A percentile compares a stretch with the other conserved stretches of the same genome.
phyloP scores from a whole-genome alignment of 1,139 yeast genomes.

The Saccharomyces hybrid region DNA sequence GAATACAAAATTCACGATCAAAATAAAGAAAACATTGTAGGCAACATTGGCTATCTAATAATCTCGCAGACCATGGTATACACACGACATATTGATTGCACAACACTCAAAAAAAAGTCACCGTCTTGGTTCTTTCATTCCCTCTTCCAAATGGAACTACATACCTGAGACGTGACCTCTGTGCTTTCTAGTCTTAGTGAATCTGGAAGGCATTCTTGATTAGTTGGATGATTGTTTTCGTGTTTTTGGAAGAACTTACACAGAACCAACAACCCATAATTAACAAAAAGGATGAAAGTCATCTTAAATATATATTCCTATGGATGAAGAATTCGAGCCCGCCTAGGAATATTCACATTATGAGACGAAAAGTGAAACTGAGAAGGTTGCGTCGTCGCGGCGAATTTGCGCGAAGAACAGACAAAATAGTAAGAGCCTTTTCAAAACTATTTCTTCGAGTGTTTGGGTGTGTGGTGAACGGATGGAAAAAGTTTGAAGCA shows the following conservation, averaged over 20 bases:
- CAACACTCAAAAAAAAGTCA: conserved; percentile 19
- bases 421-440: too few relatives aligned
- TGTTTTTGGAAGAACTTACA: too few relatives aligned
- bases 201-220: conserved; percentile 92
- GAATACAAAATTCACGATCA: neutral
- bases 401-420: neutral
- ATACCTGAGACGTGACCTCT: conserved; percentile 99
- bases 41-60: neutral
- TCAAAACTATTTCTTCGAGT: too few relatives aligned
- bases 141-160: conserved; percentile 39
- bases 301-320: neutral
- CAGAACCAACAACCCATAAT: too few relatives aligned
- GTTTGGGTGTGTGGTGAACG: too few relatives aligned
- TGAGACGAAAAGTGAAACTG: neutral
- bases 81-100: neutral
- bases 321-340: neutral
- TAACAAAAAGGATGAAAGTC: neutral
- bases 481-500: too few relatives aligned
- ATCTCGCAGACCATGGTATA: neutral
- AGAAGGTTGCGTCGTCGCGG: neutral
- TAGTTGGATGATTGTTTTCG: conserved; percentile 5
- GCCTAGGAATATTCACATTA: neutral
- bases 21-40: neutral
- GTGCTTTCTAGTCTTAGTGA: conserved; percentile 99
- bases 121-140: conserved; percentile 37